Percentiles rank a stretch among this genome's conserved stretches.
Conservation (phyloP, 2,329 filamentous ascomycete genomes). For the Diaporthe sp. region DNA sequence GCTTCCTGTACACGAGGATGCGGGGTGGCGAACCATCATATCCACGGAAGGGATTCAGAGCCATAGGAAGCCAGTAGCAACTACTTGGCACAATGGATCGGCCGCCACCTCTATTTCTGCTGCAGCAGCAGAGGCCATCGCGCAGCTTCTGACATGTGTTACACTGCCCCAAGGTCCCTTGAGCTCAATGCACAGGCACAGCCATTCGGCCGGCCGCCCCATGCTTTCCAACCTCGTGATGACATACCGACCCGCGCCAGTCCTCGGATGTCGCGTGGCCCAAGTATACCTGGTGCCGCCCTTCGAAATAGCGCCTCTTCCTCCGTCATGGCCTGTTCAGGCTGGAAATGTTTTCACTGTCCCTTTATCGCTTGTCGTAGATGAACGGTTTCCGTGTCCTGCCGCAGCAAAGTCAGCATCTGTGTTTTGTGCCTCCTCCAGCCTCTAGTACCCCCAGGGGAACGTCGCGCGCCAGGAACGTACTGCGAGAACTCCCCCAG, state of each 20-base stretch:
- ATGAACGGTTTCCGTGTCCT: conserved; percentile 73
- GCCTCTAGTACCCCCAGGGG: not conserved
- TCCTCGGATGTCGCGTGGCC: too few relatives aligned
- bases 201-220: not conserved
- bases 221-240: not conserved
- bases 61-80: not conserved
- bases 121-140: not conserved
- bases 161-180: not conserved
- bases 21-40: not conserved
- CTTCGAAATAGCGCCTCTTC: too few relatives aligned
- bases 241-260: too few relatives aligned
- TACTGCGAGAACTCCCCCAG: conserved; percentile 93
- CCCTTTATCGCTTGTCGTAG: conserved; percentile 56
- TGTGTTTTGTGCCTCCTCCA: not conserved
- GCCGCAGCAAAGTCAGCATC: not conserved
- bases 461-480: conserved; percentile 54
- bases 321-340: not conserved
- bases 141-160: not conserved
- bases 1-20: not conserved
- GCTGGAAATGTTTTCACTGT: accelerated
- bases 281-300: too few relatives aligned
- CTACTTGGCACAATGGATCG: not conserved
- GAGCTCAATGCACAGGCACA: not conserved
- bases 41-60: not conserved
- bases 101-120: not conserved